Evolutionary conservation across 169 alveolate genomes (phyloP), one percentile per base, ranked within the genome.

Genomic region (Babesia bovis): DNA sequence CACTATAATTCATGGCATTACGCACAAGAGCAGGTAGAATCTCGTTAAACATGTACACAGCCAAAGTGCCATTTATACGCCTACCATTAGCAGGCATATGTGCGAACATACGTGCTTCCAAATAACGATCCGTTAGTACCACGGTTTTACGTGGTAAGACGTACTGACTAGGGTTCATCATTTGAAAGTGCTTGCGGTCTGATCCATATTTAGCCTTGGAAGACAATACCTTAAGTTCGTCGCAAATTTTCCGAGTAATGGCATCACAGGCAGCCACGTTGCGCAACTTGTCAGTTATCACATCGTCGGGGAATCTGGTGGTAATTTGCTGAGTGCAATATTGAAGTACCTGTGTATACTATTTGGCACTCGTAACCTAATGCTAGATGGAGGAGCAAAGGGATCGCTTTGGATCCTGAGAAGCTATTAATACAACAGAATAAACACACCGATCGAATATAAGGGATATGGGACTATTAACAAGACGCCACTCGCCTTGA

Each of bases 401-500:
- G 92, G 92, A 47, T 87, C 92, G 1, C 86, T 59, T 75, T 87
- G 92, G 32, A 87, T 86, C 47, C 92, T 85, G 84, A 35, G 38
- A n/a, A 33, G 36, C 7, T 23, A 10, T 44, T 12, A 12, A 15
- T 33, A 38, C 49, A 26, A 6, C 5, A 3, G 50, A n/a, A 17
- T 47, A 19, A 28, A 40, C 52, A 36, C 32, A 38, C 60, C 77
- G 47, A 56, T 74, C 89, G 38, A 41, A 67, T 7, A 28, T 40
- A 10, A 57, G 52, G 40, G 66, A 32, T 40, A 82, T 56, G 44
- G 63, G n/a, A 50, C 58, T 57, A 28, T 66, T 78, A 44, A 26
- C 63, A 17, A 85, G 32, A 26, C 38, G 63, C 91, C 91, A 85
- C 28, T 71, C 57, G 13, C 91, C 91, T 7, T 60, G 33, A 55